Conservation (phyloP, 2,329 filamentous ascomycete genomes). For the Aphanoascus verrucosus region DNA sequence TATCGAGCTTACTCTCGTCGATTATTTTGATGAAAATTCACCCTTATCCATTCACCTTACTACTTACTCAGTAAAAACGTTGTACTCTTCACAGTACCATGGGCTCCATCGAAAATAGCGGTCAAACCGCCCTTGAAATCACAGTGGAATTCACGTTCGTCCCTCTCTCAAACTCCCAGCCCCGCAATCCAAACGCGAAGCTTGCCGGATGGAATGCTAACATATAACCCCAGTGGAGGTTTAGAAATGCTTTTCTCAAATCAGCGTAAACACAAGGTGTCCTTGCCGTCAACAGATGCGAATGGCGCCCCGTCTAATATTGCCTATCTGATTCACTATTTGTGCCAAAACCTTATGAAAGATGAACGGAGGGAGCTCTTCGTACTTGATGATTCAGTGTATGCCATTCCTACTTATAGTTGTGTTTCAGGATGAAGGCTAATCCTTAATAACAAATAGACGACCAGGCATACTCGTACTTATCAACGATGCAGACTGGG, state of each 20-base stretch:
- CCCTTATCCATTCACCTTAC: not conserved
- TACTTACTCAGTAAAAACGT: not conserved
- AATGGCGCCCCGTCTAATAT: slow-evolving; percentile 56
- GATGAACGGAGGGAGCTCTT: slow-evolving; percentile 81
- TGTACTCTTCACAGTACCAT: not conserved
- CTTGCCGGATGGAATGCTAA: slow-evolving; percentile 3
- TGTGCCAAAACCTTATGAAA: slow-evolving; percentile 74
- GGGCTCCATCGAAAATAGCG: slow-evolving; percentile 2
- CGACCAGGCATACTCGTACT: slow-evolving; percentile 91
- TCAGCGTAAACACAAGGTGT: slow-evolving; percentile 59
- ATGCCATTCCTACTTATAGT: slow-evolving; percentile 34
- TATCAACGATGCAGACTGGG: slow-evolving; percentile 98
- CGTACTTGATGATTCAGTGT: slow-evolving; percentile 79
- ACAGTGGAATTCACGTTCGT: slow-evolving; percentile 64
- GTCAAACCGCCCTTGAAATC: slow-evolving; percentile 38
- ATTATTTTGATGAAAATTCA: no score
- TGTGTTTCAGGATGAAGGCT: slow-evolving; percentile 9
- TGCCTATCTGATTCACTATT: slow-evolving; percentile 63
- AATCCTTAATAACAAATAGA: slow-evolving; percentile 41
- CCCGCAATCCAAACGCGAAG: slow-evolving; percentile 10
- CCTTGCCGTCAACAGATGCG: slow-evolving; percentile 53
- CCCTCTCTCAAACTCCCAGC: slow-evolving; percentile 3
- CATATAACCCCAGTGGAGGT: slow-evolving; percentile 54
- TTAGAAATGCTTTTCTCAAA: slow-evolving; percentile 90
- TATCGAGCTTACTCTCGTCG: no score